Percentiles rank a stretch among this genome's conserved stretches.
Evolutionary conservation across 2,329 filamentous ascomycete species (phyloP).

Genomic region (Drechslerella coelobrocha): DNA sequence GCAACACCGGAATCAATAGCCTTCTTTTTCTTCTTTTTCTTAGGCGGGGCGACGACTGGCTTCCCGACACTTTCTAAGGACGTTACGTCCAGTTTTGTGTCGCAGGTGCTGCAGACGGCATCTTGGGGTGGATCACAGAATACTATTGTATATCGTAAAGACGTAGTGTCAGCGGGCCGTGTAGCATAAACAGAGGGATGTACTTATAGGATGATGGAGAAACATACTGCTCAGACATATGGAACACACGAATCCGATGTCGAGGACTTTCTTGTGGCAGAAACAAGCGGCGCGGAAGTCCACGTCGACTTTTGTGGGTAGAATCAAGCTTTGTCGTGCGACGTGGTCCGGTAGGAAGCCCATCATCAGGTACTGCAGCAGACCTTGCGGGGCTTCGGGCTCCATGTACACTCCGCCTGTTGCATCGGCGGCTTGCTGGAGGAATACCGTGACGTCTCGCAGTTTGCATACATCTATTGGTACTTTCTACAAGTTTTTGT

Average conservation of each 20-base stretch:
- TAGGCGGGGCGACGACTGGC: slow-evolving; percentile 74
- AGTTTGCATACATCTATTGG: slow-evolving; percentile 92
- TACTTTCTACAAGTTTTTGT: slow-evolving; percentile 75
- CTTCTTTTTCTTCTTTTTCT: slow-evolving; percentile 72
- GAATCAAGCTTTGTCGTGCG: slow-evolving; percentile 70
- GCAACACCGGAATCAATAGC: slow-evolving; percentile 66
- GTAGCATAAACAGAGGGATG: neutral
- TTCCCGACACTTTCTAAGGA: slow-evolving; percentile 79
- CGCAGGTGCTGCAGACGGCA: slow-evolving; percentile 81
- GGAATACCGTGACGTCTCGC: slow-evolving; percentile 82
- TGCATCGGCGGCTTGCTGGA: slow-evolving; percentile 86
- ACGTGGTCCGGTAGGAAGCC: slow-evolving; percentile 79
- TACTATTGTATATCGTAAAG: slow-evolving; percentile 58
- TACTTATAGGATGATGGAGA: neutral
- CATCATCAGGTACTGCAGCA: slow-evolving; percentile 92
- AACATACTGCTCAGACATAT: slow-evolving; percentile 85
- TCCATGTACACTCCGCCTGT: slow-evolving; percentile 74
- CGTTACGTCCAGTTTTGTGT: slow-evolving; percentile 67
- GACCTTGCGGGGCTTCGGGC: slow-evolving; percentile 68
- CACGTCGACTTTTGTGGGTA: slow-evolving; percentile 82
- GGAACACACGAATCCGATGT: slow-evolving; percentile 93
- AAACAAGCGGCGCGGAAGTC: slow-evolving; percentile 99
- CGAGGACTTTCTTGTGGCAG: slow-evolving; percentile 88
- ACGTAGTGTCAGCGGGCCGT: neutral
- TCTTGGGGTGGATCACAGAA: slow-evolving; percentile 74